phyloP scores from a whole-genome alignment of 495 filamentous ascomycete species.

The Annulohypoxylon moriforme region DNA sequence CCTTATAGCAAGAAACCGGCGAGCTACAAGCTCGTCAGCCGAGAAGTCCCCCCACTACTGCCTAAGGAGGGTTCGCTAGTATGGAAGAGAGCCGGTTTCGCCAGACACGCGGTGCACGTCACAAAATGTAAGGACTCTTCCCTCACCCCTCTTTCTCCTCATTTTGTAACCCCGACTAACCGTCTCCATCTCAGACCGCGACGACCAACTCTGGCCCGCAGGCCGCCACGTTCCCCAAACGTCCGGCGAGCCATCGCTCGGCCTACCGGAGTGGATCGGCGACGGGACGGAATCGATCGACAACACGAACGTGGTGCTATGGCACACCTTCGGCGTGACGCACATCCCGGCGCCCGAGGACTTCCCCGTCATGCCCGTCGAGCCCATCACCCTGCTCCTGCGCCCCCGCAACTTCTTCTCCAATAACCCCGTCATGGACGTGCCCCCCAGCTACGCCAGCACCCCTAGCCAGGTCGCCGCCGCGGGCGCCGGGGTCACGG shows the following conservation, averaged over 20 bases:
- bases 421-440: constrained; percentile 87
- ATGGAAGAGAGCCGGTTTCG: constrained; percentile 95
- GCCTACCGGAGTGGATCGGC: constrained; percentile 85
- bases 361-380: constrained; percentile 94
- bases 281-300: constrained; percentile 78
- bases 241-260: constrained; percentile 81
- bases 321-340: constrained; percentile 95
- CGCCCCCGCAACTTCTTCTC: constrained; percentile 90
- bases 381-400: constrained; percentile 86
- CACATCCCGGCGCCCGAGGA: constrained; percentile 95
- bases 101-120: constrained; percentile 89
- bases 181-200: constrained; percentile 68
- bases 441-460: constrained; percentile 80
- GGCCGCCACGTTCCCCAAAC: constrained; percentile 96
- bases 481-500: constrained; percentile 57
- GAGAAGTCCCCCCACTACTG: constrained; percentile 82
- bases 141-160: constrained; percentile 7
- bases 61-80: constrained; percentile 86
- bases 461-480: constrained; percentile 76
- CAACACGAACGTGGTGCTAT: constrained; percentile 89
- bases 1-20: constrained; percentile 86
- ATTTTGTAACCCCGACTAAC: neutral
- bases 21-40: constrained; percentile 91
- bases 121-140: constrained; percentile 93
- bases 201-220: constrained; percentile 90